Percentiles rank a stretch among this genome's conserved stretches.
These are phyloP conservation scores for Linnemannia exigua DNA, from an alignment of 192 early-diverging fungal genomes.

Conservation along the genomic window DNA sequence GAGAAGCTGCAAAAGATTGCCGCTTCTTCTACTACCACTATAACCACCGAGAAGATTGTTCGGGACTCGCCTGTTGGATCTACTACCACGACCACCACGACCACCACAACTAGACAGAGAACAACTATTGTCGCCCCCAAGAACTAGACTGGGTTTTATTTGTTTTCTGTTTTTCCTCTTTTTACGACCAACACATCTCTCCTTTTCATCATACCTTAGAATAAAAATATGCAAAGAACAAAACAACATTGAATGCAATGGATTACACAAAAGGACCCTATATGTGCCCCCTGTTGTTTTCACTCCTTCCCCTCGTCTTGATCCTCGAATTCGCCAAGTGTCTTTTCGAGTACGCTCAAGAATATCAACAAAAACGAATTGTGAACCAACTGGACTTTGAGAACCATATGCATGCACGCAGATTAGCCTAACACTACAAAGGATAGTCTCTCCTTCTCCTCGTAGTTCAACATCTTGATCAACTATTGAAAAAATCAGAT, in stretches of 20 bases:
- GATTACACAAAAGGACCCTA: not conserved
- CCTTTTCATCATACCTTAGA: not conserved
- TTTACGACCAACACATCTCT: not conserved
- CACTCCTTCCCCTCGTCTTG: no score
- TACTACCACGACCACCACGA: not conserved
- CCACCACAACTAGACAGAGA: slow-evolving; percentile 21
- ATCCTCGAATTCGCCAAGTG: no score
- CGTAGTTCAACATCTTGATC: no score
- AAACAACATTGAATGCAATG: not conserved
- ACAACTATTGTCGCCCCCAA: slow-evolving; percentile 44
- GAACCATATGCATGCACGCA: no score
- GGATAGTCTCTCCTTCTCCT: no score
- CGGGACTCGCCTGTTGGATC: not conserved
- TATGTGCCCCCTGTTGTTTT: no score
- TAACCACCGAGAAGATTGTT: not conserved
- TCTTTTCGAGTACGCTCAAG: no score
- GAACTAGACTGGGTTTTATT: slow-evolving; percentile 3
- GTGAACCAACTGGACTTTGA: no score
- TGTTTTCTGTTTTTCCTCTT: not conserved
- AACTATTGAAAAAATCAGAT: no score
- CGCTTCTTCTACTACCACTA: not conserved
- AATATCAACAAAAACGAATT: no score
- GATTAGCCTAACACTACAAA: no score
- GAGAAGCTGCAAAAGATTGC: slow-evolving; percentile 59
- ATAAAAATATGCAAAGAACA: not conserved